Conservation (phyloP, 495 filamentous ascomycete species). For the Aeminium ludgeri region DNA sequence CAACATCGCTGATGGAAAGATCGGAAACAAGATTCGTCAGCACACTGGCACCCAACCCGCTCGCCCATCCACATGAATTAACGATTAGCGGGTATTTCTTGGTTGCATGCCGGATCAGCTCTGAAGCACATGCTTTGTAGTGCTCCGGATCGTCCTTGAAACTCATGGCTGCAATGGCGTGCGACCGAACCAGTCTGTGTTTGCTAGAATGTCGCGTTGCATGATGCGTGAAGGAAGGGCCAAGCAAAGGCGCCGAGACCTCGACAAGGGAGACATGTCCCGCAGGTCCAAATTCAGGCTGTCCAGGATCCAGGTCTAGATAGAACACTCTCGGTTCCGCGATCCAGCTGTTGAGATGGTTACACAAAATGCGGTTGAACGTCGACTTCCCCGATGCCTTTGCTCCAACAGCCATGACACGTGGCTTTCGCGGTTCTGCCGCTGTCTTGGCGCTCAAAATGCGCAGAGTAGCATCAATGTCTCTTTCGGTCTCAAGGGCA, state of each 20-base stretch:
- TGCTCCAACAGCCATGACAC: conserved; percentile 34
- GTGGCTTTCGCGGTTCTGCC: neutral
- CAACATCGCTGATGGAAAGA: conserved; percentile 48
- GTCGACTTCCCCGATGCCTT: conserved; percentile 81
- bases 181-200: conserved; percentile 39
- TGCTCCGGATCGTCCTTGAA: conserved; percentile 54
- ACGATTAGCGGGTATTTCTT: conserved; percentile 45
- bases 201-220: conserved; percentile 23
- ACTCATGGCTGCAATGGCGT: conserved; percentile 54
- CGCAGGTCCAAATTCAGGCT: conserved; percentile 65
- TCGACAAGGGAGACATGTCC: conserved; percentile 60
- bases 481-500: conserved; percentile 9
- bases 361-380: conserved; percentile 58
- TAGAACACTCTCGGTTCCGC: conserved; percentile 33
- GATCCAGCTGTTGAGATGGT: conserved; percentile 46
- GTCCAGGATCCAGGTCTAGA: conserved; percentile 70
- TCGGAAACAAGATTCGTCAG: conserved; percentile 43
- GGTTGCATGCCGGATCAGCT: conserved; percentile 3
- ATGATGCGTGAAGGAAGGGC: conserved; percentile 60
- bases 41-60: conserved; percentile 56
- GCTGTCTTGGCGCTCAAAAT: neutral
- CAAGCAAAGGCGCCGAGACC: conserved; percentile 46
- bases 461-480: neutral
- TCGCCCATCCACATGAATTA: conserved; percentile 73
- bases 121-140: conserved; percentile 33